Percentiles rank a stretch among this genome's conserved stretches.
These are phyloP conservation scores for Trichoderma polysporum DNA, from an alignment of 2,329 filamentous ascomycete species.

Conservation along the genomic window DNA sequence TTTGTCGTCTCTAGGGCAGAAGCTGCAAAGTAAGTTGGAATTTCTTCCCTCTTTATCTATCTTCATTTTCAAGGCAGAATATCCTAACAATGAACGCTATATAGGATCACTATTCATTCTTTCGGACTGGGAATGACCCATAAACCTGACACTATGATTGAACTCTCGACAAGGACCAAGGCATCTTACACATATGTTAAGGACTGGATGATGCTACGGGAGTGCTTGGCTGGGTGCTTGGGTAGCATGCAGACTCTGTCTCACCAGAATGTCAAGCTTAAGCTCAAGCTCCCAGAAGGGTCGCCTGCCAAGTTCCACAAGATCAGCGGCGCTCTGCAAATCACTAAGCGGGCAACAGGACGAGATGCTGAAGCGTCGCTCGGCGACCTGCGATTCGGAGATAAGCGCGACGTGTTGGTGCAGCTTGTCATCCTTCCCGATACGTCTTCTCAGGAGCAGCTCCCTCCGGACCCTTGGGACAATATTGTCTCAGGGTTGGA, in stretches of 20 bases:
- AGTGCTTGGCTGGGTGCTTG: slow-evolving; percentile 90
- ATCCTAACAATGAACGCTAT: slow-evolving; percentile 20
- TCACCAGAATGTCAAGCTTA: slow-evolving; percentile 97
- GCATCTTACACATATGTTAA: slow-evolving; percentile 98
- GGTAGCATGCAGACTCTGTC: slow-evolving; percentile 90
- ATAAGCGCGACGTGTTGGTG: slow-evolving; percentile 90
- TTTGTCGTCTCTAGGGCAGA: slow-evolving; percentile 96
- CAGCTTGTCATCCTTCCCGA: slow-evolving; percentile 92
- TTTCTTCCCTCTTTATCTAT: neutral
- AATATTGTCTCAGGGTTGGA: slow-evolving; percentile 94
- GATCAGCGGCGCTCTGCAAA: slow-evolving; percentile 93
- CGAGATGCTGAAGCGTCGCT: slow-evolving; percentile 90
- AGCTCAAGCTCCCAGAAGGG: slow-evolving; percentile 88
- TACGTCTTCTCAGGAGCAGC: slow-evolving; percentile 74
- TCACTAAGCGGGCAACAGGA: slow-evolving; percentile 92
- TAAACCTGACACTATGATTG: slow-evolving; percentile 98
- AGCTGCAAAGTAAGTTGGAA: slow-evolving; percentile 77
- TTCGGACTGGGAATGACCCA: slow-evolving; percentile 96
- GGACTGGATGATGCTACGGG: slow-evolving; percentile 99
- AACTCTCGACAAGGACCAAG: slow-evolving; percentile 91
- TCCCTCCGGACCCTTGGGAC: slow-evolving; percentile 95
- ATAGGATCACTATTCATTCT: slow-evolving; percentile 87
- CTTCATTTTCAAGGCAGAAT: slow-evolving; percentile 28
- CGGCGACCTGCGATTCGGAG: slow-evolving; percentile 90
- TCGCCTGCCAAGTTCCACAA: slow-evolving; percentile 98